Evolutionary conservation across 176 grass and related monocot genomes (phyloP).

Genomic region (Cenchrus fungigraminus): DNA sequence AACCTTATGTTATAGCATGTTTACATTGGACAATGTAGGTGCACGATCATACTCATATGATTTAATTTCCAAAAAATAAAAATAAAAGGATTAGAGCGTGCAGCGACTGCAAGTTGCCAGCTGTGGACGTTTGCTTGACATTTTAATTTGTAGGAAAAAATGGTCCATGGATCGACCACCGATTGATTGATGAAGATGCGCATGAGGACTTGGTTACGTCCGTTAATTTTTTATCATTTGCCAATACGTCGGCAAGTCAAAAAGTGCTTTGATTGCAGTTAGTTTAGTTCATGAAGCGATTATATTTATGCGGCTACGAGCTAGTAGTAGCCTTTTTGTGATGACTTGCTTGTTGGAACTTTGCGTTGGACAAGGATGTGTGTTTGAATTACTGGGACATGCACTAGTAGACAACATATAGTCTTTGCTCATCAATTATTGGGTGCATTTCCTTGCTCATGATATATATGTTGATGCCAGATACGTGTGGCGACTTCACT

Average conservation of each 20-base stretch:
- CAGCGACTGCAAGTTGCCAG: too few relatives aligned
- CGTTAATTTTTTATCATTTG: not conserved
- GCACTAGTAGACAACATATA: not conserved
- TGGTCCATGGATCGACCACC: not conserved
- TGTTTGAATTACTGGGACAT: not conserved
- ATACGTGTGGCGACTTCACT: not conserved
- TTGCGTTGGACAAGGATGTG: not conserved
- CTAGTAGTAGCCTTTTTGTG: not conserved
- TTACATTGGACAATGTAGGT: too few relatives aligned
- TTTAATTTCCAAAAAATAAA: too few relatives aligned
- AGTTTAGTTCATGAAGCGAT: conserved; percentile 11
- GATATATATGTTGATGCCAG: not conserved
- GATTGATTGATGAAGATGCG: not conserved
- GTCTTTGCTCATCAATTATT: not conserved
- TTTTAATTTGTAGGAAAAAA: not conserved
- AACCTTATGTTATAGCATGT: too few relatives aligned
- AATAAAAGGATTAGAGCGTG: too few relatives aligned
- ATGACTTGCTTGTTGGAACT: not conserved
- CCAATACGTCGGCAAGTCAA: not conserved
- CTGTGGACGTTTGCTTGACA: not conserved
- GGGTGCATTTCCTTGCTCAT: not conserved
- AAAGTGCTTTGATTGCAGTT: not conserved
- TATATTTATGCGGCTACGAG: not conserved
- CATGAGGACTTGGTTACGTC: not conserved
- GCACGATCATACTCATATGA: too few relatives aligned